Conservation (phyloP, 2,329 filamentous ascomycete genomes). For the Dryadomyces quercus-mongolicae region DNA sequence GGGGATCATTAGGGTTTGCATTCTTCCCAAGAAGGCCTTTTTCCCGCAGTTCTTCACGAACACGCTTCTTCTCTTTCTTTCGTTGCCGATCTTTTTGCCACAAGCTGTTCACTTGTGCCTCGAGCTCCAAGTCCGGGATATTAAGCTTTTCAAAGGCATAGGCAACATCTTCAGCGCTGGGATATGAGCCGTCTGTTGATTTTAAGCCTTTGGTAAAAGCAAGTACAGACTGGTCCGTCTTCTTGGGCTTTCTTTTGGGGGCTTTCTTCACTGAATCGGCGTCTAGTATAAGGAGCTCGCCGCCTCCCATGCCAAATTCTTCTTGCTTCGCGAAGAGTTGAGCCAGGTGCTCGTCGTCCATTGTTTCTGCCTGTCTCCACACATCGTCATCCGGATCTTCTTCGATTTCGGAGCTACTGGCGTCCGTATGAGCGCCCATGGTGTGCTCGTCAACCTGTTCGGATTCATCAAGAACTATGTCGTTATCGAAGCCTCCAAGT, state of each 20-base stretch:
- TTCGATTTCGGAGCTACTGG: conserved; percentile 6
- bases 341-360: conserved; percentile 51
- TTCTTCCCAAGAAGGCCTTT: conserved; percentile 54
- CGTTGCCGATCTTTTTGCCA: conserved; percentile 58
- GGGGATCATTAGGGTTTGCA: conserved; percentile 44
- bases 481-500: conserved; percentile 30
- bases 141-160: conserved; percentile 60
- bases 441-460: neutral
- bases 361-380: conserved; percentile 36
- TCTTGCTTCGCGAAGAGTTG: conserved; percentile 48
- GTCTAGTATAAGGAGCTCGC: conserved; percentile 46
- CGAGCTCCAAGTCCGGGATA: conserved; percentile 57
- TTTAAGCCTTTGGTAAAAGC: neutral
- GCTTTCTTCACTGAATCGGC: conserved; percentile 14
- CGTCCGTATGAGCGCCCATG: conserved; percentile 1
- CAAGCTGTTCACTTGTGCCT: conserved; percentile 41
- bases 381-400: conserved; percentile 16
- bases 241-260: neutral
- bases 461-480: conserved; percentile 16
- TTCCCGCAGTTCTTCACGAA: conserved; percentile 56
- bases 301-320: conserved; percentile 47
- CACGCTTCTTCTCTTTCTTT: conserved; percentile 58
- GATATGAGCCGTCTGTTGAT: conserved; percentile 19
- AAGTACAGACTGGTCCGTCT: no score
- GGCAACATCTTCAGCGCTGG: conserved; percentile 27